phyloP scores from a whole-genome alignment of 306 rosid species.

The Abrus precatorius region DNA sequence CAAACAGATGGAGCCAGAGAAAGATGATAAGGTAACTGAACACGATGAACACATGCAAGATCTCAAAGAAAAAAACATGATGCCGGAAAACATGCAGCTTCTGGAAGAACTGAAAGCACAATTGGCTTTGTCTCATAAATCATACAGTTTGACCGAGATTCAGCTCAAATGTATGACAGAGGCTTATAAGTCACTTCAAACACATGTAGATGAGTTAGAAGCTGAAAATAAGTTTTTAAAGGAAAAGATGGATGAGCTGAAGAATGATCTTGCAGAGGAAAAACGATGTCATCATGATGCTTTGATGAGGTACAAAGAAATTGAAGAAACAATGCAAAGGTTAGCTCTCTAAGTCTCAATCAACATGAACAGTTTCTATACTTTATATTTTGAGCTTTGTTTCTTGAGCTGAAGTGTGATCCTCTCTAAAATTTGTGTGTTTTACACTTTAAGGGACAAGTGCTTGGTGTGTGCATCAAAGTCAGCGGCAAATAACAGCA shows the following conservation, averaged over 20 bases:
- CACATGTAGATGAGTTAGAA: constrained; percentile 70
- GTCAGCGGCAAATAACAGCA: constrained; percentile 38
- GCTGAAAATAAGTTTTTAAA: constrained; percentile 67
- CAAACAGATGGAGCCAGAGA: constrained; percentile 63
- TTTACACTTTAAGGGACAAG: constrained; percentile 48
- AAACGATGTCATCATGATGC: constrained; percentile 69
- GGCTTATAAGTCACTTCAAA: constrained; percentile 83
- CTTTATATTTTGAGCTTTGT: constrained; percentile 29
- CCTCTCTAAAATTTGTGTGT: constrained; percentile 49
- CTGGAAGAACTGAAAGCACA: constrained; percentile 73
- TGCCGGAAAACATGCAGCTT: constrained; percentile 73
- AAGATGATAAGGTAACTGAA: constrained; percentile 58
- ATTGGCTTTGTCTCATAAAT: constrained; percentile 67
- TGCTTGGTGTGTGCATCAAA: constrained; percentile 44
- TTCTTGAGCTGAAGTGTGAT: constrained; percentile 32
- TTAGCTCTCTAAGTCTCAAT: constrained; percentile 47
- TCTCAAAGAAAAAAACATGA: constrained; percentile 54
- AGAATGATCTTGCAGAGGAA: constrained; percentile 72
- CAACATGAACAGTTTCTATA: constrained; percentile 1
- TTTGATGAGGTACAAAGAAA: constrained; percentile 68
- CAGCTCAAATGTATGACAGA: constrained; percentile 95
- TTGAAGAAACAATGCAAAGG: constrained; percentile 78
- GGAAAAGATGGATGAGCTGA: constrained; percentile 66
- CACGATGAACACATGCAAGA: constrained; percentile 66
- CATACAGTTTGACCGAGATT: constrained; percentile 78